Evolutionary conservation across 1,284 basidiomycete genomes (phyloP).

Genomic region (Puccinia sorghi): DNA sequence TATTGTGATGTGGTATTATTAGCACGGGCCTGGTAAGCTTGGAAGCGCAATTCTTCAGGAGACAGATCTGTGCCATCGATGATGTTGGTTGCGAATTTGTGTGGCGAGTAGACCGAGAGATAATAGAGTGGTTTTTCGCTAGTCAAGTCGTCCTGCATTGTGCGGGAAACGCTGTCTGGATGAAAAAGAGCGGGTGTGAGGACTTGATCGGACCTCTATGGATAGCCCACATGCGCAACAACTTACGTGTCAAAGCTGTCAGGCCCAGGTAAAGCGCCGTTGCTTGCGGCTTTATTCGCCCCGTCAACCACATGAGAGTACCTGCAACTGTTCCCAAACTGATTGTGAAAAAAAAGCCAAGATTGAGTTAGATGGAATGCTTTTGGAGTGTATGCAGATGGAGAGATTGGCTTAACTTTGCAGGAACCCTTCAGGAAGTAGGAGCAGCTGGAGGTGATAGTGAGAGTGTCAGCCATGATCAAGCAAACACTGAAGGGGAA

Average conservation of each 20-base stretch:
- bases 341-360: neutral
- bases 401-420: slow-evolving; percentile 19
- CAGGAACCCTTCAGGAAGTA: slow-evolving; percentile 17
- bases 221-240: neutral
- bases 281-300: neutral
- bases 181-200: neutral
- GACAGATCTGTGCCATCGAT: slow-evolving; percentile 43
- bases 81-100: slow-evolving; percentile 35
- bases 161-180: slow-evolving; percentile 24
- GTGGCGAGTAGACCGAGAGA: slow-evolving; percentile 33
- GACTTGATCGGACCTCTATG: neutral
- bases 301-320: slow-evolving; percentile 17
- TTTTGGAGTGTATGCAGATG: neutral
- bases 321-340: slow-evolving; percentile 15
- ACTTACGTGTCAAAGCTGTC: slow-evolving; percentile 29
- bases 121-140: slow-evolving; percentile 40
- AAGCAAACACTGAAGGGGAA: neutral
- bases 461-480: neutral
- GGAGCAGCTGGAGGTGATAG: neutral
- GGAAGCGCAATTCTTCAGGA: slow-evolving; percentile 42
- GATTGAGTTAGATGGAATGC: neutral
- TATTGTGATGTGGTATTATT: slow-evolving; percentile 43
- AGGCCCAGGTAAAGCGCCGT: slow-evolving; percentile 11
- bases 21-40: slow-evolving; percentile 41
- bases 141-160: slow-evolving; percentile 26